These are phyloP conservation scores for Phytophthora pinifolia DNA, from an alignment of 352 stramenopile genomes.

Conservation along the genomic window DNA sequence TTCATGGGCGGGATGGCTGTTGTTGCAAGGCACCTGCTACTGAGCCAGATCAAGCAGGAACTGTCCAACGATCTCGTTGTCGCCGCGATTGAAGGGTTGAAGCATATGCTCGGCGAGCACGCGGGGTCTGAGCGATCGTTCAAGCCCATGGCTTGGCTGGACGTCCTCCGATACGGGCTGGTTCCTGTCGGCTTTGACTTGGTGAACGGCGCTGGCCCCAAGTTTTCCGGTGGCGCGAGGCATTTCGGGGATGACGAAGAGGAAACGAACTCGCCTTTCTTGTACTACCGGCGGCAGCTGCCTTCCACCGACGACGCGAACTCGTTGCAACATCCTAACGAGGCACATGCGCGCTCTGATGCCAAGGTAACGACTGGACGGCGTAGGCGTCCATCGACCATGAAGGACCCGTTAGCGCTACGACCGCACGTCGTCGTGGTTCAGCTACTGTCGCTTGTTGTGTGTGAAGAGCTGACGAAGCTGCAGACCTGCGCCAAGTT, in stretches of 20 bases:
- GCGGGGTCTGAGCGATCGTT: slow-evolving; percentile 38
- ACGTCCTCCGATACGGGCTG: slow-evolving; percentile 56
- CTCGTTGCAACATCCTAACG: slow-evolving; percentile 6
- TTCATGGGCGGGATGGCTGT: slow-evolving; percentile 64
- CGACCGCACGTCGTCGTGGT: slow-evolving; percentile 59
- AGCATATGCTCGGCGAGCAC: slow-evolving; percentile 51
- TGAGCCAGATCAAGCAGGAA: slow-evolving; percentile 35
- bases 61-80: slow-evolving; percentile 47
- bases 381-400: slow-evolving; percentile 47
- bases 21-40: slow-evolving; percentile 45
- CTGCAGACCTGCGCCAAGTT: slow-evolving; percentile 45
- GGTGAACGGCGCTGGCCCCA: slow-evolving; percentile 28
- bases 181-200: slow-evolving; percentile 60
- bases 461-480: slow-evolving; percentile 60
- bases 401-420: slow-evolving; percentile 62
- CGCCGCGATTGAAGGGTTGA: slow-evolving; percentile 44
- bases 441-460: slow-evolving; percentile 61
- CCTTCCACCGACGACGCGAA: slow-evolving; percentile 17
- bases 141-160: slow-evolving; percentile 49
- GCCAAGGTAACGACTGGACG: slow-evolving; percentile 15
- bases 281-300: slow-evolving; percentile 63
- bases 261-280: slow-evolving; percentile 39
- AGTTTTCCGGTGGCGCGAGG: slow-evolving; percentile 5
- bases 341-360: slow-evolving; percentile 1
- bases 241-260: slow-evolving; percentile 40